Evolutionary conservation across 371 early-diverging fungal species (phyloP), one percentile per base, ranked within the genome.

Genomic region (Cokeromyces recurvatus): DNA sequence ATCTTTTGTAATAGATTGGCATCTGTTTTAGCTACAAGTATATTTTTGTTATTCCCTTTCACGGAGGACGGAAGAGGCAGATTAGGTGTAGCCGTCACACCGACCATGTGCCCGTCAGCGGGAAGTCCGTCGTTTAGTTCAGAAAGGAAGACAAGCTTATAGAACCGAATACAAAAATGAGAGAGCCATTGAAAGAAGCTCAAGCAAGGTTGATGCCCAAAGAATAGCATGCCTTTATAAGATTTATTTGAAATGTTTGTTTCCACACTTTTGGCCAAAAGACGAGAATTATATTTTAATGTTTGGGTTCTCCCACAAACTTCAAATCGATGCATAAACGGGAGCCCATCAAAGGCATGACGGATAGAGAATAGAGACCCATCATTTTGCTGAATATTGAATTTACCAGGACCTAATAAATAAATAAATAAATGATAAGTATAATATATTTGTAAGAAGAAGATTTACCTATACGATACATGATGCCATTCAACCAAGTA

Each of bases 1-100:
- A 87, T 49, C 35, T 76, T 67, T 40, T 85, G 84, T 11, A 85
- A 46, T 0, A 66, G 43, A 53, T 78, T 82, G 1, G 73, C 78
- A 51, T 82, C 82, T 1, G 82, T 81, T 25, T 68, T 82, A 27
- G 72, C 51, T 3, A 87, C 67, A 32, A 85, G 48, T 0, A 62
- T 52, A 5, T 42, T 43, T 14, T 50, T 37, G n/a, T n/a, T n/a
- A 17, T 17, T 23, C 4, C 35, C 35, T 9, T 34, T 4, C 14
- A n/a, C 4, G 10, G 7, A 4, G 4, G 4, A 9, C 45, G 64
- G 76, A 36, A 74, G 38, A 0, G 82, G 79, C 29, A 70, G 82
- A 38, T 79, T 77, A 4, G 75, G 68, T 0, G 81, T 75, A 3
- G 64, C 64, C 6, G 82, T 78, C n/a, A 84, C 83, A 3, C 69